Percentiles rank a stretch among this genome's conserved stretches.
Conservation (phyloP, 78 protist species). For the Planoprotostelium fungivorum region DNA sequence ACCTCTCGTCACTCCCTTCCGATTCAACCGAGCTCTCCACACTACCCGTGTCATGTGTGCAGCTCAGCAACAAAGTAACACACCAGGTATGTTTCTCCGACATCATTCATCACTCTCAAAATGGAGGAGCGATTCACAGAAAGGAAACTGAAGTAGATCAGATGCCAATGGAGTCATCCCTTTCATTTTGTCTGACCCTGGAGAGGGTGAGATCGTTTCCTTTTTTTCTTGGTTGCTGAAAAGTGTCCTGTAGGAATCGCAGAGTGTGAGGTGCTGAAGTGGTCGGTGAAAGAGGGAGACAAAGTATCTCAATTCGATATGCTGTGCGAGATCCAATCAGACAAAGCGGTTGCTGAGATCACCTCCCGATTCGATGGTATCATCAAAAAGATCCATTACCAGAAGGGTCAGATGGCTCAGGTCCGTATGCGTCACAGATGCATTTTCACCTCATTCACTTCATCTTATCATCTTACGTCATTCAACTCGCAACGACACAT, state of each 20-base stretch:
- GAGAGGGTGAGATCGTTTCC: not conserved
- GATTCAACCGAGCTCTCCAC: too few species aligned
- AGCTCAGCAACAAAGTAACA: too few species aligned
- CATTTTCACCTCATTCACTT: not conserved
- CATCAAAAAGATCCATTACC: constrained; percentile 54
- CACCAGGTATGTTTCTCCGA: too few species aligned
- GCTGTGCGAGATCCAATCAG: constrained; percentile 88
- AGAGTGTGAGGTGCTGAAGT: constrained; percentile 86
- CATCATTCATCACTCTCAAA: too few species aligned
- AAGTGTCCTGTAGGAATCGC: constrained; percentile 94
- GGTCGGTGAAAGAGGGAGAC: constrained; percentile 85
- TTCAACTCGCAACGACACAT: too few species aligned
- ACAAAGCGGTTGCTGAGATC: constrained; percentile 92
- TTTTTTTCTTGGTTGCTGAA: constrained; percentile 42
- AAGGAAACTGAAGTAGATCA: too few species aligned
- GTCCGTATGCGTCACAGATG: not conserved
- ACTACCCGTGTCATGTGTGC: too few species aligned
- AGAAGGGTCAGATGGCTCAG: constrained; percentile 72
- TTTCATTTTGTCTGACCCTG: not conserved
- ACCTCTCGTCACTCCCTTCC: too few species aligned
- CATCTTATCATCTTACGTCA: too few species aligned
- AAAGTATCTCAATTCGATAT: constrained; percentile 76
- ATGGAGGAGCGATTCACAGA: too few species aligned
- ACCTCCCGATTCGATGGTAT: constrained; percentile 75
- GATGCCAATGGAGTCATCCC: not conserved